Percentiles rank a stretch among this genome's conserved stretches.
Conservation (phyloP, 2,329 filamentous ascomycete genomes). For the Trichoderma sp. region DNA sequence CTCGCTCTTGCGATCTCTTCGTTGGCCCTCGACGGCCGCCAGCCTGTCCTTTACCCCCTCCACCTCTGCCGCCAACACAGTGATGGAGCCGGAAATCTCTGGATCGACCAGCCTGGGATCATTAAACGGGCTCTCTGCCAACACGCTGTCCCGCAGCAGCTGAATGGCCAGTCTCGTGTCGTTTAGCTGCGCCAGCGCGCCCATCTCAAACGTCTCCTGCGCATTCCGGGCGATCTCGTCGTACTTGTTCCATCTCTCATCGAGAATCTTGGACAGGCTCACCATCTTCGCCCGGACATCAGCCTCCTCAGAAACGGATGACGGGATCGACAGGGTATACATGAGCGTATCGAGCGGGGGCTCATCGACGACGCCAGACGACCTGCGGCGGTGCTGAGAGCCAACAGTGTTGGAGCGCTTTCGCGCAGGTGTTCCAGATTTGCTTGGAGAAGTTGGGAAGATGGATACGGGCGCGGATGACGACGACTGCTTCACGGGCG, state of each 20-base stretch:
- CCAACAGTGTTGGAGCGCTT: conserved; percentile 32
- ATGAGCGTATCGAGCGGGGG: conserved; percentile 49
- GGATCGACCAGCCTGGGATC: conserved; percentile 51
- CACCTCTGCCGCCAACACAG: conserved; percentile 46
- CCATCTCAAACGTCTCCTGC: conserved; percentile 51
- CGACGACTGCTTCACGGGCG: conserved; percentile 7
- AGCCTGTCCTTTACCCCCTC: conserved; percentile 41
- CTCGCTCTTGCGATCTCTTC: conserved; percentile 41
- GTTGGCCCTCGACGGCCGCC: conserved; percentile 38
- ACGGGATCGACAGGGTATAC: conserved; percentile 44
- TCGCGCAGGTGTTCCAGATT: conserved; percentile 36
- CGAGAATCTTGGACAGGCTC: conserved; percentile 36
- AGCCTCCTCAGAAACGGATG: conserved; percentile 36
- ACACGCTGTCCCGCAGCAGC: conserved; percentile 49
- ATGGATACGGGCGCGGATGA: conserved; percentile 20
- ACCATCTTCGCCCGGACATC: conserved; percentile 29
- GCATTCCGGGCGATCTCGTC: conserved; percentile 44
- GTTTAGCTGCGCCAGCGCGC: conserved; percentile 41
- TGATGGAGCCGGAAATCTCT: conserved; percentile 52
- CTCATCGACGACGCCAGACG: conserved; percentile 38
- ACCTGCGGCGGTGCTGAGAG: conserved; percentile 35
- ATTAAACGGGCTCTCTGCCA: conserved; percentile 52
- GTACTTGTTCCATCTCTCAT: conserved; percentile 43
- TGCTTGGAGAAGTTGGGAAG: conserved; percentile 37
- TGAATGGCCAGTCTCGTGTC: conserved; percentile 50